Percentiles rank a stretch among this genome's conserved stretches.
Evolutionary conservation across 345 rosid genomes (phyloP).

Genomic region (Orychophragmus violaceus): DNA sequence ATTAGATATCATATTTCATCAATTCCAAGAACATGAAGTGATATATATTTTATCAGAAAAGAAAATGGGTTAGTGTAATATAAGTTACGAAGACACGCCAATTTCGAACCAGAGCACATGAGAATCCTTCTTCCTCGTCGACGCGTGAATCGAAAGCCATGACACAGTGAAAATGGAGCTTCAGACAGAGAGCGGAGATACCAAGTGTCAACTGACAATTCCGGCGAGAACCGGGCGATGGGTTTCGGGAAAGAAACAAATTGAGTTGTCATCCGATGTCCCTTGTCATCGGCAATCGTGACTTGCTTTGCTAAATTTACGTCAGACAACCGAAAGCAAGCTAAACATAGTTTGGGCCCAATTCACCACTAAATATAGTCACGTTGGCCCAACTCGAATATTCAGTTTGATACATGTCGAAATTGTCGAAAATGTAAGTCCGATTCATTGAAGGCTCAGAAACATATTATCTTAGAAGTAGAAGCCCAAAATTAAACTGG

Average conservation of each 20-base stretch:
- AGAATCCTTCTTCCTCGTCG: conserved; percentile 1
- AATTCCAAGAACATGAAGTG: background rate
- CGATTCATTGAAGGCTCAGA: background rate
- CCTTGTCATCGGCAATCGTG: too few species aligned
- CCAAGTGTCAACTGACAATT: background rate
- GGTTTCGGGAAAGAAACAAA: conserved; percentile 17
- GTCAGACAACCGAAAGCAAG: background rate
- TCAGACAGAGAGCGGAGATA: background rate
- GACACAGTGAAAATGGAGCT: background rate
- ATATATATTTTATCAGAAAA: background rate
- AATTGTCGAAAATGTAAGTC: too few species aligned
- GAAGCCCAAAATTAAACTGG: background rate
- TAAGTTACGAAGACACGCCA: background rate
- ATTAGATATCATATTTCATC: background rate
- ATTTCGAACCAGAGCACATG: conserved; percentile 20
- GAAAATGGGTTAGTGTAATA: background rate
- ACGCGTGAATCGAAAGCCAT: background rate
- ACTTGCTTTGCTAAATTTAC: too few species aligned
- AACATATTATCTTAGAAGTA: too few species aligned
- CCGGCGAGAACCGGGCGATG: conserved; percentile 2
- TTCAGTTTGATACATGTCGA: too few species aligned
- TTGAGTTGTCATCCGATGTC: conserved; percentile 36
- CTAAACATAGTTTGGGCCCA: background rate
- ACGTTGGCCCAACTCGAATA: too few species aligned
- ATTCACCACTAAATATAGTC: too few species aligned